phyloP scores from a whole-genome alignment of 805 yeast genomes.

The Hanseniaspora mollemarum region DNA sequence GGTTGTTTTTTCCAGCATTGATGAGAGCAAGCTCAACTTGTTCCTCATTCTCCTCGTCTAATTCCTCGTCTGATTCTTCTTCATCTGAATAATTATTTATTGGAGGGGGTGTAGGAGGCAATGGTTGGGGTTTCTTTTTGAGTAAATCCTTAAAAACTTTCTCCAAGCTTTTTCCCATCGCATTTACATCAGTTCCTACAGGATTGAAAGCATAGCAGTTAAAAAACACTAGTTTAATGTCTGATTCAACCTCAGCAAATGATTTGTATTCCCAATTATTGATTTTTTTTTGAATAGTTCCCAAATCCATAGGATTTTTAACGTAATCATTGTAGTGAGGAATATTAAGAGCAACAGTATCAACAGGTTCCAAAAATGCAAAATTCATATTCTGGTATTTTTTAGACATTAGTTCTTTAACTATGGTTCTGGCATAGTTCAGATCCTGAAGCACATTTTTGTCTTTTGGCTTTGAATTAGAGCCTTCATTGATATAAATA shows the following conservation, averaged over 20 bases:
- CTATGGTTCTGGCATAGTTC: conserved; percentile 67
- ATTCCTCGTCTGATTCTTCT: conserved; percentile 29
- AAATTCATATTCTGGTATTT: conserved; percentile 75
- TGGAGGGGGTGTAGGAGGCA: conserved; percentile 40
- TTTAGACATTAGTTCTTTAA: conserved; percentile 72
- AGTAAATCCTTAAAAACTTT: conserved; percentile 76
- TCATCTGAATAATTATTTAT: conserved; percentile 33
- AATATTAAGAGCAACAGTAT: conserved; percentile 83
- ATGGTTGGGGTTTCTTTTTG: conserved; percentile 58
- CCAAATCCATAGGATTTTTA: conserved; percentile 89
- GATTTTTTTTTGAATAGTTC: conserved; percentile 69
- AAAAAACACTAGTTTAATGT: conserved; percentile 68
- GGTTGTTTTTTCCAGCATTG: conserved; percentile 60
- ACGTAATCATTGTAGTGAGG: conserved; percentile 82
- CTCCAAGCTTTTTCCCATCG: conserved; percentile 89
- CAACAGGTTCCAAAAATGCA: conserved; percentile 90
- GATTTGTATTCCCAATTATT: conserved; percentile 79
- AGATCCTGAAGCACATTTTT: conserved; percentile 85
- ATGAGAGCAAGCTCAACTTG: conserved; percentile 50
- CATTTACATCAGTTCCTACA: conserved; percentile 89
- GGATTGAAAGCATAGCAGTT: conserved; percentile 92
- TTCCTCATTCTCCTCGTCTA: conserved; percentile 30
- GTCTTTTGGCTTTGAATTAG: conserved; percentile 50
- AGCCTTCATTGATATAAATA: conserved; percentile 66
- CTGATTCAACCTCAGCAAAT: conserved; percentile 77